These are phyloP conservation scores for Phanerochaete sordida DNA, from an alignment of 768 basidiomycete species.

Conservation along the genomic window DNA sequence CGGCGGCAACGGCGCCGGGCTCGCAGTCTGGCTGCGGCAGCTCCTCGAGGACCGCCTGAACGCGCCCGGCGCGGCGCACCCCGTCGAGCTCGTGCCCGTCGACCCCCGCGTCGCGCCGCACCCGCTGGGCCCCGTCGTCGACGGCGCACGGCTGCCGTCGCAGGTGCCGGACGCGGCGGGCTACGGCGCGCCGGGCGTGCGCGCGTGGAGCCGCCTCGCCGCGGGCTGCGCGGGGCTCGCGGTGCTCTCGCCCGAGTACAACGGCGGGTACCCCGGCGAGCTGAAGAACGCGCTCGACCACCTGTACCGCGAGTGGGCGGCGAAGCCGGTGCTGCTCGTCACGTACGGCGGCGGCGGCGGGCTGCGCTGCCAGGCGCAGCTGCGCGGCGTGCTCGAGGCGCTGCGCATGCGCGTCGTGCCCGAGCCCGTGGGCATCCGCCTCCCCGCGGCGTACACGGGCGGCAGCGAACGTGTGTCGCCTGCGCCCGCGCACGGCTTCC, in stretches of 20 bases:
- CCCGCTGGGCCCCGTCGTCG: constrained; percentile 26
- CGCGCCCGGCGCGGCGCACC: neutral
- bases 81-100: constrained; percentile 20
- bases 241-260: constrained; percentile 38
- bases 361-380: constrained; percentile 21
- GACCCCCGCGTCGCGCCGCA: constrained; percentile 23
- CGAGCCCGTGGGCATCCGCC: constrained; percentile 14
- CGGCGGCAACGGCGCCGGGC: constrained; percentile 21
- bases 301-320: constrained; percentile 35
- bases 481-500: constrained; percentile 7
- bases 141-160: constrained; percentile 25
- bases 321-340: constrained; percentile 30
- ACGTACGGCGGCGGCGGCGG: constrained; percentile 35
- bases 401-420: constrained; percentile 21
- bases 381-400: constrained; percentile 24
- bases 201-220: constrained; percentile 29
- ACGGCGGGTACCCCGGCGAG: constrained; percentile 34
- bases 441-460: constrained; percentile 11
- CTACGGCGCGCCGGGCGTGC: constrained; percentile 27
- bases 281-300: constrained; percentile 40
- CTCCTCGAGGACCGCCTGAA: constrained; percentile 16
- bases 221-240: constrained; percentile 29
- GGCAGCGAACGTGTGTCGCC: constrained; percentile 17
- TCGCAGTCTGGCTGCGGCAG: constrained; percentile 21
- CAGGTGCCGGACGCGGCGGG: constrained; percentile 21